A percentile compares a stretch with the other conserved stretches of the same genome.
Evolutionary conservation across 164 flowering plant species (phyloP).

Genomic region (Warburgia ugandensis): DNA sequence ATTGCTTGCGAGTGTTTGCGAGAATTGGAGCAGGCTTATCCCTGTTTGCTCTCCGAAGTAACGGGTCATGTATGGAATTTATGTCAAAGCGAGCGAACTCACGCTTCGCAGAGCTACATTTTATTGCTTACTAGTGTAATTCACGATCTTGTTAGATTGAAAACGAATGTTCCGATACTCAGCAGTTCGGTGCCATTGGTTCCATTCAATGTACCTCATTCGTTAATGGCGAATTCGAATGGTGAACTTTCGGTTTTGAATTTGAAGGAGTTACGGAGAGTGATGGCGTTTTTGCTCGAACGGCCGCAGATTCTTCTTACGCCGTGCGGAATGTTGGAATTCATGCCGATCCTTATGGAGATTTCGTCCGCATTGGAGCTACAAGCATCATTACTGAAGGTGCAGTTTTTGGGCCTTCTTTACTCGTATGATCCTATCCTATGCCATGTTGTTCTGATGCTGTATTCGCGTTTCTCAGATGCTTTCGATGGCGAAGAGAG

Average conservation of each 20-base stretch:
- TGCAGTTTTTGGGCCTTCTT: slow-evolving; percentile 84
- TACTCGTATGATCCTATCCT: slow-evolving; percentile 79
- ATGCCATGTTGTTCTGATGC: slow-evolving; percentile 64
- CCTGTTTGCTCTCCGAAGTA: slow-evolving; percentile 59
- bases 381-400: slow-evolving; percentile 88
- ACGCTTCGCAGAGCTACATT: slow-evolving; percentile 67
- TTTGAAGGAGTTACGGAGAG: slow-evolving; percentile 68
- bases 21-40: slow-evolving; percentile 61
- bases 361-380: slow-evolving; percentile 57
- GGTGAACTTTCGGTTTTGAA: slow-evolving; percentile 30
- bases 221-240: no score
- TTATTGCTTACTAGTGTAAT: slow-evolving; percentile 50
- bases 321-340: slow-evolving; percentile 73
- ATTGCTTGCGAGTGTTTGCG: slow-evolving; percentile 87
- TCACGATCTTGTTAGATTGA: slow-evolving; percentile 33
- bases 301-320: slow-evolving; percentile 62
- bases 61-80: slow-evolving; percentile 71
- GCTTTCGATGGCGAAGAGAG: slow-evolving; percentile 75
- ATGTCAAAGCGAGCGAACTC: slow-evolving; percentile 90
- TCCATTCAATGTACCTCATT: slow-evolving; percentile 65
- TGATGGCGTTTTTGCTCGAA: slow-evolving; percentile 78
- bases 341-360: slow-evolving; percentile 51
- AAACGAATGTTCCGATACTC: slow-evolving; percentile 35
- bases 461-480: slow-evolving; percentile 61
- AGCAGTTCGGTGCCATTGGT: slow-evolving; percentile 58